These are phyloP conservation scores for Pisolithus thermaeus DNA, from an alignment of 1,284 basidiomycete species.

Conservation along the genomic window DNA sequence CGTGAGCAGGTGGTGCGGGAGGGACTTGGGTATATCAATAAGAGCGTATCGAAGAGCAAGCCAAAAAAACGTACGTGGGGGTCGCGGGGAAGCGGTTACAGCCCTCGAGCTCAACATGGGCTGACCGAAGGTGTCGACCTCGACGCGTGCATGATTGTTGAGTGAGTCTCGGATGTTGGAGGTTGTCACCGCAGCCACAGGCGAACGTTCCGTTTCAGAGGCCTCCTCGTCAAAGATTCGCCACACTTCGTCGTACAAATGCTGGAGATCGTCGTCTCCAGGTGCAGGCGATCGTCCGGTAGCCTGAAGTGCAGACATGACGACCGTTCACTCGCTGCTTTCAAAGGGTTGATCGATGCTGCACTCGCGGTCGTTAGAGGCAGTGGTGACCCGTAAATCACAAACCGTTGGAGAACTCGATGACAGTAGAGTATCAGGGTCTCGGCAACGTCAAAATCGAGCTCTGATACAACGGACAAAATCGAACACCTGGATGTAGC, in stretches of 20 bases:
- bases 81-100: conserved; percentile 18
- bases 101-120: conserved; percentile 10
- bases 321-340: conserved; percentile 5
- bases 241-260: conserved; percentile 68
- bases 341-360: conserved; percentile 10
- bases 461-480: background rate
- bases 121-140: conserved; percentile 13
- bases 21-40: background rate
- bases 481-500: background rate
- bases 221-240: conserved; percentile 51
- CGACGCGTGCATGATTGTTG: conserved; percentile 17
- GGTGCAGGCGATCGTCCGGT: conserved; percentile 36
- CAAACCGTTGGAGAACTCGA: background rate
- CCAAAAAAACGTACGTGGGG: conserved; percentile 16
- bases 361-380: background rate
- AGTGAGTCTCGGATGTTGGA: conserved; percentile 14
- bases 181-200: conserved; percentile 10
- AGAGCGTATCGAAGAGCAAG: background rate
- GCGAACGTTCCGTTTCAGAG: conserved; percentile 20
- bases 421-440: background rate
- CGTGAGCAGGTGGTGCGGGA: conserved; percentile 12
- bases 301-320: conserved; percentile 25
- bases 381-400: background rate
- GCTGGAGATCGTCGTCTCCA: conserved; percentile 62
- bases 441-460: no score